These are phyloP conservation scores for Cyclotella sp. DNA, from an alignment of 108 stramenopile species.

Conservation along the genomic window DNA sequence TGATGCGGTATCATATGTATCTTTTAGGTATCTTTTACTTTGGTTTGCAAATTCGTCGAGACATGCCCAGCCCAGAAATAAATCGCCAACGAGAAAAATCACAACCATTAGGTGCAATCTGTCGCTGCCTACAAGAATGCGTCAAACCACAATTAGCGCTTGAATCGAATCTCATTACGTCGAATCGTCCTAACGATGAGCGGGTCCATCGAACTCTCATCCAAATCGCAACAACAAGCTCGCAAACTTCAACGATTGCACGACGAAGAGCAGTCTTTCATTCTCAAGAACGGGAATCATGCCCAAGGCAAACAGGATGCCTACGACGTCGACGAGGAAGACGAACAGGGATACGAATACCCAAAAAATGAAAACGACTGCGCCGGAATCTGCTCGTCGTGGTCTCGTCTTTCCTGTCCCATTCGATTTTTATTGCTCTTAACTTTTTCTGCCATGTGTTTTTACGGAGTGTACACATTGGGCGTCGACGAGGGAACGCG, in stretches of 20 bases:
- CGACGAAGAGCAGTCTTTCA: conserved; percentile 22
- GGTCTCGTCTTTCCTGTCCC: conserved; percentile 13
- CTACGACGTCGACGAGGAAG: not conserved
- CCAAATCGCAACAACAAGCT: conserved; percentile 14
- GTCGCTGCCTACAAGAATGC: too few species aligned
- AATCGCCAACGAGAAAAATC: too few species aligned
- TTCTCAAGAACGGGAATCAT: not conserved
- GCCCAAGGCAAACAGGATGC: not conserved
- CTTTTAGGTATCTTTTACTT: too few species aligned
- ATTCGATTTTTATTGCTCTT: not conserved
- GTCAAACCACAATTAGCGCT: too few species aligned
- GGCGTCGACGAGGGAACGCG: conserved; percentile 19
- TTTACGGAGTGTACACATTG: conserved; percentile 10
- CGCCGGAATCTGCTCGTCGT: not conserved
- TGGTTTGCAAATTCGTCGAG: too few species aligned
- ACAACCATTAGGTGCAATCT: too few species aligned
- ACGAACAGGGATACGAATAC: not conserved
- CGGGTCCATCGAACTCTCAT: conserved; percentile 9
- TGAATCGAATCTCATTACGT: not conserved
- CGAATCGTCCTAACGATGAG: not conserved
- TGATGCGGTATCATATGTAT: too few species aligned
- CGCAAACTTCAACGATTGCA: conserved; percentile 9
- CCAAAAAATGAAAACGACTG: not conserved
- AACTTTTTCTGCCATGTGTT: not conserved
- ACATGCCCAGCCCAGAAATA: too few species aligned